phyloP scores from a whole-genome alignment of 257 asterid genomes.

The Solanum clarkiae region DNA sequence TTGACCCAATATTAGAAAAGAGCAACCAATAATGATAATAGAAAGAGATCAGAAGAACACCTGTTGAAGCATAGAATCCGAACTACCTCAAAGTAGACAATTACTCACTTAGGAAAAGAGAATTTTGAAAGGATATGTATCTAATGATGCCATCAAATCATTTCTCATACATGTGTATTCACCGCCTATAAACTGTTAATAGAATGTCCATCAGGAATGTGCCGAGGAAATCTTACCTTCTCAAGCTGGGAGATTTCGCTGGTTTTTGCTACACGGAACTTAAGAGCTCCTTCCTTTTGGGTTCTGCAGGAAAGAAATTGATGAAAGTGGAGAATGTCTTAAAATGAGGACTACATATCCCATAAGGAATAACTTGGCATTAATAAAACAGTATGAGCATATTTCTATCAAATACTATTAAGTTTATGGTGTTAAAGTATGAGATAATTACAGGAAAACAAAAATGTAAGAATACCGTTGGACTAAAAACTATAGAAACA shows the following conservation, averaged over 20 bases:
- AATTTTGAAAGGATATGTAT: neutral
- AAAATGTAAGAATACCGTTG: neutral
- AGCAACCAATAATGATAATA: neutral
- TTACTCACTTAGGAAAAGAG: neutral
- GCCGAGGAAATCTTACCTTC: conserved; percentile 38
- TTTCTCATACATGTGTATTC: neutral
- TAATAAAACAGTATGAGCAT: neutral
- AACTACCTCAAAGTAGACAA: neutral
- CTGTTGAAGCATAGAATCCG: neutral
- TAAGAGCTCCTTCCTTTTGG: conserved; percentile 84
- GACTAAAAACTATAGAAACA: neutral
- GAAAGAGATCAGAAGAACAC: neutral
- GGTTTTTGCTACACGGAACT: conserved; percentile 52
- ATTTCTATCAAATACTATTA: neutral
- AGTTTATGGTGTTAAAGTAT: neutral
- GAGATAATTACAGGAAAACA: neutral
- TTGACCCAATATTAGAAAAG: neutral
- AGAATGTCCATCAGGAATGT: neutral
- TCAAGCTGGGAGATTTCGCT: conserved; percentile 55
- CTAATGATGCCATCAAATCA: neutral
- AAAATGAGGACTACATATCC: neutral
- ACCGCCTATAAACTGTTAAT: neutral
- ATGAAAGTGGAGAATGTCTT: neutral
- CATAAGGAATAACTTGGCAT: neutral
- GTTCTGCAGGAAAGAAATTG: conserved; percentile 27